Conservation (phyloP, 371 early-diverging fungal species). For the Thermomucor indicae-seudaticae region DNA sequence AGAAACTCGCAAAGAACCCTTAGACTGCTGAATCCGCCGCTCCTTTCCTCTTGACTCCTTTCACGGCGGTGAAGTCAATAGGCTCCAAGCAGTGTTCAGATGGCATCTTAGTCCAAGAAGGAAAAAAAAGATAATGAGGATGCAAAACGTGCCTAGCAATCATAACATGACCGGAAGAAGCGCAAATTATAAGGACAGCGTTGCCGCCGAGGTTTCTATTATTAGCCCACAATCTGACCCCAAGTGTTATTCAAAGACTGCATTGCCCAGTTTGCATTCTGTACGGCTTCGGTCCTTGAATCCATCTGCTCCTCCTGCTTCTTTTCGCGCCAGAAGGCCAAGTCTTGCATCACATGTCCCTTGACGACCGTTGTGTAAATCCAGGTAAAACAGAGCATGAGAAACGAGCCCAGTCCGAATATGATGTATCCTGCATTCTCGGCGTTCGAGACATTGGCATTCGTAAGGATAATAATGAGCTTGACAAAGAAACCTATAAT, state of each 20-base stretch:
- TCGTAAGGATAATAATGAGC: slow-evolving; percentile 30
- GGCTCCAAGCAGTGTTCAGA: no score
- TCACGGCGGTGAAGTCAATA: no score
- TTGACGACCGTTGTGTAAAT: slow-evolving; percentile 32
- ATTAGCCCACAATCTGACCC: slow-evolving; percentile 26
- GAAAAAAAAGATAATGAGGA: no score
- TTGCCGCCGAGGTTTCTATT: no score
- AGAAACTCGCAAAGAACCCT: no score
- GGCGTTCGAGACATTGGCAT: slow-evolving; percentile 17
- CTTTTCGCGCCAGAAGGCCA: slow-evolving; percentile 27
- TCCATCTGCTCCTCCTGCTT: slow-evolving; percentile 13
- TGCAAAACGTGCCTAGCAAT: no score
- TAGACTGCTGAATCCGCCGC: no score
- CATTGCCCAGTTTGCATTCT: slow-evolving; percentile 27
- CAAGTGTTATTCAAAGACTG: slow-evolving; percentile 25
- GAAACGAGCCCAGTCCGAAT: slow-evolving; percentile 29
- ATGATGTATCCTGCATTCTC: slow-evolving; percentile 26
- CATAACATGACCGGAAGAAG: no score
- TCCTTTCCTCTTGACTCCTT: no score
- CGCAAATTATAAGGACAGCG: no score
- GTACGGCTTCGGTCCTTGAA: slow-evolving; percentile 15
- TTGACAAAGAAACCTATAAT: slow-evolving; percentile 35
- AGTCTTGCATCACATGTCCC: slow-evolving; percentile 18
- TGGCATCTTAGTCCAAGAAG: no score
- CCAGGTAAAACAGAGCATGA: slow-evolving; percentile 37